A percentile compares a stretch with the other conserved stretches of the same genome.
phyloP scores from a whole-genome alignment of 164 flowering plant genomes.

The Annona squamosa region DNA sequence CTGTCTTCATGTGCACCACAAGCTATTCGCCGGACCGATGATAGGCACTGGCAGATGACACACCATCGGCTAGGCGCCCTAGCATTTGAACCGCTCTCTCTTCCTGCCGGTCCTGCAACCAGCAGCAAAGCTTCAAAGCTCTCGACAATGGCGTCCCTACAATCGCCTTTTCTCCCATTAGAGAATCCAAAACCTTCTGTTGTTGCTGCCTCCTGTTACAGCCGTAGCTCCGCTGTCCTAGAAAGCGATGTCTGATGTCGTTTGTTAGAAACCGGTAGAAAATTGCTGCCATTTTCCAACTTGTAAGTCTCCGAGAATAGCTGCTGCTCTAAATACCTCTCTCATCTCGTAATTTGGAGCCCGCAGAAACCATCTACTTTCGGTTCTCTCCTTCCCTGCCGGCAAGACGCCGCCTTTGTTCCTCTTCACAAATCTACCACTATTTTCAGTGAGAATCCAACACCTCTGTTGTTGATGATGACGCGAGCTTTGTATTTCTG shows the following conservation, averaged over 20 bases:
- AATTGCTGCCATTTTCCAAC: neutral
- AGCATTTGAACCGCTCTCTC: neutral
- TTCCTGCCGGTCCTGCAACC: neutral
- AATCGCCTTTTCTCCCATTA: neutral
- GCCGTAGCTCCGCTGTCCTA: neutral
- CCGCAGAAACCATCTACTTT: too few relatives aligned
- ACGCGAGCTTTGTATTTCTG: too few relatives aligned
- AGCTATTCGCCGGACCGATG: too few relatives aligned
- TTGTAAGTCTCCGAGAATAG: neutral
- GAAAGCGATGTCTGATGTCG: conserved; percentile 3
- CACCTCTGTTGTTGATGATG: too few relatives aligned
- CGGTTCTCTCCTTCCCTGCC: too few relatives aligned
- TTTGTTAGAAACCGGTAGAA: conserved; percentile 1
- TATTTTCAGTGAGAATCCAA: too few relatives aligned
- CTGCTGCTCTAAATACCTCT: neutral
- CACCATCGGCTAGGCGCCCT: too few relatives aligned
- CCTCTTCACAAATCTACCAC: too few relatives aligned
- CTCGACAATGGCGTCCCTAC: conserved; percentile 4
- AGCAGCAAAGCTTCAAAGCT: conserved; percentile 1
- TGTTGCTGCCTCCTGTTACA: neutral
- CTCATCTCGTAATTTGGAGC: neutral
- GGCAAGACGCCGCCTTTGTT: too few relatives aligned
- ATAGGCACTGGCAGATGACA: too few relatives aligned
- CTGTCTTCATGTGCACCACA: too few relatives aligned
- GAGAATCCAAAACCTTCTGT: neutral